These are phyloP conservation scores for Zygoascus ofunaensis DNA, from an alignment of 805 yeast genomes.

Conservation along the genomic window DNA sequence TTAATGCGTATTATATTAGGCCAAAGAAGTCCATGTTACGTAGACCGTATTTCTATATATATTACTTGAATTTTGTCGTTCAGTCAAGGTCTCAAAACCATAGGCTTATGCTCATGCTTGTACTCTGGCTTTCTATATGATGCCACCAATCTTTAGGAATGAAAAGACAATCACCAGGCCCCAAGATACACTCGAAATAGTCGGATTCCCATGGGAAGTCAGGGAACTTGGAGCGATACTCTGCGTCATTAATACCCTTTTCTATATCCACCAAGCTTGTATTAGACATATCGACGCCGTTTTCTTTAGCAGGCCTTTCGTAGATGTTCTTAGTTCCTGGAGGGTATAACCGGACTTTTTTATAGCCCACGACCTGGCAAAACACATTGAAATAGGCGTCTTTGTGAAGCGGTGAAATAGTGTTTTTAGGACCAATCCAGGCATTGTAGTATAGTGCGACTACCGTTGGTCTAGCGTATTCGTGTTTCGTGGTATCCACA, in stretches of 20 bases:
- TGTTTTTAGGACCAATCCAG: constrained; percentile 22
- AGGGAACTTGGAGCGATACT: constrained; percentile 13
- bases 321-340: constrained; percentile 7
- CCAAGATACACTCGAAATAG: constrained; percentile 17
- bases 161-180: constrained; percentile 22
- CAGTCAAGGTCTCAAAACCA: constrained; percentile 17
- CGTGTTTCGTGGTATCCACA: constrained; percentile 2
- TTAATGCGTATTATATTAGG: too few relatives aligned
- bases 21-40: too few relatives aligned
- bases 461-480: constrained; percentile 3
- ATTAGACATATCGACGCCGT: constrained; percentile 13
- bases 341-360: constrained; percentile 19
- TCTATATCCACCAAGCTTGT: constrained; percentile 20
- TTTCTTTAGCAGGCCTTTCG: not conserved
- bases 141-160: constrained; percentile 26
- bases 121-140: constrained; percentile 17
- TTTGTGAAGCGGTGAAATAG: constrained; percentile 22
- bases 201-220: constrained; percentile 19
- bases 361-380: constrained; percentile 22
- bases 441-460: constrained; percentile 11
- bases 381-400: constrained; percentile 19
- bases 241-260: not conserved
- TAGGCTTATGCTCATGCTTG: constrained; percentile 20
- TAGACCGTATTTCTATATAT: not conserved
- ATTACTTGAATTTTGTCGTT: not conserved